Base-by-base conservation (phyloP, 2,329 filamentous ascomycete genomes). In the Aspergillus quadrilineatus region DNA sequence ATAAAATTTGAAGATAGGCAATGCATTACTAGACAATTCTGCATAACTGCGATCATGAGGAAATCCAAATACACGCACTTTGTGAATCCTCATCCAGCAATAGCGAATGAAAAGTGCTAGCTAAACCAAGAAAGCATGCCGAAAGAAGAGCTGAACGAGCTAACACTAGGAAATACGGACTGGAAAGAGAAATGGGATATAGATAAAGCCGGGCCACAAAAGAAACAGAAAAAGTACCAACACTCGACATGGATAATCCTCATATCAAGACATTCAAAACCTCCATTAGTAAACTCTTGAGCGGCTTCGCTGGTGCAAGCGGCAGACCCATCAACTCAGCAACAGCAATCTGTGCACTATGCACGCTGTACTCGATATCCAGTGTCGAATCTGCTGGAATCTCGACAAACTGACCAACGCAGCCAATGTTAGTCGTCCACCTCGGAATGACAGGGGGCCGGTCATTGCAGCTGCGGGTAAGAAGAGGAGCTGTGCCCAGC, bases 391-490 rank as follows among this genome's bases (percentile, higher is more conserved):
- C 73, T 14, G 64, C 65, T 10, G 63, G 63, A 14, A 75, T 71
- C 61, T 77, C 74, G 6, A 73, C 74, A 59, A 73, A 78, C 61
- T 77, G 74, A n/a, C 75, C 74, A 22, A 77, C 59, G 29, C 75
- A 67, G 5, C 69, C 75, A 50, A 75, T 65, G 55, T 77, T 77
- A 14, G 62, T 69, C 7, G 66, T 67, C 5, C 66, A 67, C 17
- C 66, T 48, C 0, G 74, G 75, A 43, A 77, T 68, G 1, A 76
- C 71, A 22, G 64, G 53, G 7, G 75, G 74, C 1, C 75, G 67
- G 60, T 76, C 71, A 8, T 66, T 66, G 3, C 57, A 52, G 8
- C 66, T 59, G 10, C 74, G 66, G 2, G 72, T 67, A 55, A 76
- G 63, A 56, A 75, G 72, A 30, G 74, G 70, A 6, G 68, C 63